phyloP scores from a whole-genome alignment of 805 yeast species.

The Jamesozyma gamospora region DNA sequence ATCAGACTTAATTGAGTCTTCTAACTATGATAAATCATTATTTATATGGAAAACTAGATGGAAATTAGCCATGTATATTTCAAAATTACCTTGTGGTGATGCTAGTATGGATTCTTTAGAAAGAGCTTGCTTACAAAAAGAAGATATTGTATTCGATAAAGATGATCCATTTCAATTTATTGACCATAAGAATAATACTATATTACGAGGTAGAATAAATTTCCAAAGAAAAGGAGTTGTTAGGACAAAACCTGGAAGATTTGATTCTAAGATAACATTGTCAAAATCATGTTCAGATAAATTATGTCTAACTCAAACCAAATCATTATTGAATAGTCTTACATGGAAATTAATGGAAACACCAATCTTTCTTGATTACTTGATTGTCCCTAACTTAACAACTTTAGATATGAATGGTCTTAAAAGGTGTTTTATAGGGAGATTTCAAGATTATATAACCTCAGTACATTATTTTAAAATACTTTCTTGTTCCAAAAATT shows the following conservation, averaged over 20 bases:
- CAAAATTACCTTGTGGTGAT: constrained; percentile 89
- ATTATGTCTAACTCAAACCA: constrained; percentile 50
- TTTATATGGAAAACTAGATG: constrained; percentile 31
- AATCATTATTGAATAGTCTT: constrained; percentile 42
- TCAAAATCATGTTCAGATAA: constrained; percentile 91
- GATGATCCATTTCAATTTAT: constrained; percentile 21
- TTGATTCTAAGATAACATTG: constrained; percentile 59
- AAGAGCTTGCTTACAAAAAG: constrained; percentile 5
- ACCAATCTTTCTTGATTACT: constrained; percentile 33
- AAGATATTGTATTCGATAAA: constrained; percentile 13
- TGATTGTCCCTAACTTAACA: constrained; percentile 36
- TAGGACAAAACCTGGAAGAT: constrained; percentile 87
- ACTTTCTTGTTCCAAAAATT: constrained; percentile 4
- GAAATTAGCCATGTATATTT: constrained; percentile 49
- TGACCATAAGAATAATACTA: constrained; percentile 17
- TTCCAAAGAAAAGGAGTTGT: constrained; percentile 52
- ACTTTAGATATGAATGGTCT: constrained; percentile 1
- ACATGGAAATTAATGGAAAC: constrained; percentile 31
- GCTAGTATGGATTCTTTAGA: constrained; percentile 48
- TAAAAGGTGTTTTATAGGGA: constrained; percentile 10
- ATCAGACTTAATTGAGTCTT: constrained; percentile 6
- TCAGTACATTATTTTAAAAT: constrained; percentile 3
- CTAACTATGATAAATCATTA: not conserved
- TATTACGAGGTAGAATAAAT: constrained; percentile 55
- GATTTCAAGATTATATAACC: constrained; percentile 1